Percentiles rank a stretch among this genome's conserved stretches.
Evolutionary conservation across 192 early-diverging fungal species (phyloP).

Genomic region (Podochytrium sp.): DNA sequence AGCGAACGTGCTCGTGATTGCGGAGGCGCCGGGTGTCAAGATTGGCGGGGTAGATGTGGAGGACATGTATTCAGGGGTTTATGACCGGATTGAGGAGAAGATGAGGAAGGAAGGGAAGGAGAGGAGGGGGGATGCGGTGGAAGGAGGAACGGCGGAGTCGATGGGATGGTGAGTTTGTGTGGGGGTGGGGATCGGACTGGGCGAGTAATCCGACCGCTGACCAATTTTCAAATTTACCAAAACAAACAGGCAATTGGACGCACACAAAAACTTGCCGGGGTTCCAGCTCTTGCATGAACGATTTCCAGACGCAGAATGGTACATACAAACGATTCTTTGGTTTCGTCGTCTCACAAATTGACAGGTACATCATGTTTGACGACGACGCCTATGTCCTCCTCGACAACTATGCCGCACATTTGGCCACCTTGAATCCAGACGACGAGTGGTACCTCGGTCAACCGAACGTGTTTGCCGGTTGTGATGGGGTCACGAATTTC

Average conservation of each 20-base stretch:
- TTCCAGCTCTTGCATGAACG: slow-evolving; percentile 46
- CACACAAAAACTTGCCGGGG: slow-evolving; percentile 63
- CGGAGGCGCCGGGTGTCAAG: slow-evolving; percentile 42
- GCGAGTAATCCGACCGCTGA: too few relatives aligned
- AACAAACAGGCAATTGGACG: slow-evolving; percentile 41
- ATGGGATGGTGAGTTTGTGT: too few relatives aligned
- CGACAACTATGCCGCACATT: slow-evolving; percentile 47
- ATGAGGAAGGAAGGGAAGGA: too few relatives aligned
- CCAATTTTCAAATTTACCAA: not conserved
- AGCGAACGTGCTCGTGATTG: slow-evolving; percentile 52
- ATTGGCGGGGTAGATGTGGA: slow-evolving; percentile 45
- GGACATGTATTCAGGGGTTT: not conserved
- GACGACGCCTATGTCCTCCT: slow-evolving; percentile 65
- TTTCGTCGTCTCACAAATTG: too few relatives aligned
- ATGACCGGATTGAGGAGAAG: too few relatives aligned
- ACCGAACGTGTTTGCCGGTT: slow-evolving; percentile 42
- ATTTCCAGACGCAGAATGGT: slow-evolving; percentile 65
- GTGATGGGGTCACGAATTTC: slow-evolving; percentile 53
- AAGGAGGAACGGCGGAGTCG: too few relatives aligned
- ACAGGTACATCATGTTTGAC: slow-evolving; percentile 62
- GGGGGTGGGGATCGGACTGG: too few relatives aligned
- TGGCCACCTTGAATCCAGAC: slow-evolving; percentile 41
- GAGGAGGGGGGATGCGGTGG: too few relatives aligned
- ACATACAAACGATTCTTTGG: too few relatives aligned
- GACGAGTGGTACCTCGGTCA: slow-evolving; percentile 49